Evolutionary conservation across 108 stramenopile genomes (phyloP).

Genomic region (Cyclotella atomus): DNA sequence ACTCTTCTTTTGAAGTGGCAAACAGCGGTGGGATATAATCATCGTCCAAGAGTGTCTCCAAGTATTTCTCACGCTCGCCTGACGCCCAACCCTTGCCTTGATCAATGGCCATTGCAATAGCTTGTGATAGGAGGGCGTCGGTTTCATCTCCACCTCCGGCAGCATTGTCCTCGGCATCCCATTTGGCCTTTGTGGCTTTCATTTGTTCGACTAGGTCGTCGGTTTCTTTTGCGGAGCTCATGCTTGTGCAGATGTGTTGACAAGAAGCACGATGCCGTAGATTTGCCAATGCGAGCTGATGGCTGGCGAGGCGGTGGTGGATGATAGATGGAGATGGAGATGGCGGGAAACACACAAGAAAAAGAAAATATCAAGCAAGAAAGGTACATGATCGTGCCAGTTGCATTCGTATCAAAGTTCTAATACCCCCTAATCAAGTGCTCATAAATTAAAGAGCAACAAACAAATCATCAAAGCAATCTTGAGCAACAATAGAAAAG

Average conservation of each 20-base stretch:
- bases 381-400: too few species aligned
- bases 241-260: not conserved
- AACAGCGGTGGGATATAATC: conserved; percentile 91
- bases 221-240: conserved; percentile 10
- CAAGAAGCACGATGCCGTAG: too few species aligned
- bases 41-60: conserved; percentile 83
- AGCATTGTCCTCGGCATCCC: conserved; percentile 58
- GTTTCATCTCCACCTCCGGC: conserved; percentile 55
- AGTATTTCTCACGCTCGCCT: conserved; percentile 82
- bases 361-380: too few species aligned
- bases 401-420: too few species aligned
- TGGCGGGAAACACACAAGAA: too few species aligned
- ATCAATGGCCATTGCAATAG: conserved; percentile 83
- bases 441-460: not conserved
- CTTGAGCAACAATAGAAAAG: not conserved
- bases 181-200: conserved; percentile 63
- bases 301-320: not conserved
- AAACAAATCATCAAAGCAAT: not conserved
- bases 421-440: too few species aligned
- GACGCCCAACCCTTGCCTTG: conserved; percentile 89
- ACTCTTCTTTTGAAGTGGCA: conserved; percentile 69
- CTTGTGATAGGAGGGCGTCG: conserved; percentile 78
- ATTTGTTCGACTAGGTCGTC: conserved; percentile 57
- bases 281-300: too few species aligned
- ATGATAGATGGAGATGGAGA: not conserved